Evolutionary conservation across 2,329 filamentous ascomycete species (phyloP), one percentile per base, ranked within the genome.

Genomic region (Metarhizium brunneum): DNA sequence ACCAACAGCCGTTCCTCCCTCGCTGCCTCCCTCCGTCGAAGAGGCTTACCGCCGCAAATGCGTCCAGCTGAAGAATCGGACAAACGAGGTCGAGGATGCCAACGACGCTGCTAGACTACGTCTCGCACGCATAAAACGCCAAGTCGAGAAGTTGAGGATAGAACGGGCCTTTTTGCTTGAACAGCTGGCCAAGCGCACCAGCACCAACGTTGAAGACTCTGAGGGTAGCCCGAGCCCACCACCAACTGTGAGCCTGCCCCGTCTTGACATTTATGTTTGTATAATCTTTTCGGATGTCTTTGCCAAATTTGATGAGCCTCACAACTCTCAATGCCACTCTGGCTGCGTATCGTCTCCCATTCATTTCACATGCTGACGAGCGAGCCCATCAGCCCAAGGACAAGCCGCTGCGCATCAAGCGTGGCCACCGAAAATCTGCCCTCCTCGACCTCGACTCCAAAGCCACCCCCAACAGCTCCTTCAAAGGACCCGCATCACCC

Each of bases 21-120:
- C 82, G 45, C 77, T 87, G 4, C 90, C 92, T 20, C 92, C 94
- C 16, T 95, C 91, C 16, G 91, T 97, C 60, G 92, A 99, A 73
- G 87, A 92, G 69, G 92, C 92, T 52, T 99, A 97, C 73, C 91
- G 94, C 65, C 84, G 90, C 61, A 97, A 99, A 83, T 97, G 92
- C 71, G 90, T 96, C 68, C 88, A 95, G 64, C 82, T 99, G 25
- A 95, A 95, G 74, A 88, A 90, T 64, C 88, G 94, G 58, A 89
- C 94, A 60, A 88, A 86, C 69, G 92, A 96, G 69, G 90, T 97
- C 64, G 92, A 97, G 69, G 85, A 90, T 58, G 87, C 90, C 66
- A 96, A 96, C 70, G 91, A 96, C 64, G 82, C 88, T 56, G 87
- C 90, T 50, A 84, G 90, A 54, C 76, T 90, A 54, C 87, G 90